These are phyloP conservation scores for Coleophoma crateriformis DNA, from an alignment of 2,329 filamentous ascomycete species.

Conservation along the genomic window DNA sequence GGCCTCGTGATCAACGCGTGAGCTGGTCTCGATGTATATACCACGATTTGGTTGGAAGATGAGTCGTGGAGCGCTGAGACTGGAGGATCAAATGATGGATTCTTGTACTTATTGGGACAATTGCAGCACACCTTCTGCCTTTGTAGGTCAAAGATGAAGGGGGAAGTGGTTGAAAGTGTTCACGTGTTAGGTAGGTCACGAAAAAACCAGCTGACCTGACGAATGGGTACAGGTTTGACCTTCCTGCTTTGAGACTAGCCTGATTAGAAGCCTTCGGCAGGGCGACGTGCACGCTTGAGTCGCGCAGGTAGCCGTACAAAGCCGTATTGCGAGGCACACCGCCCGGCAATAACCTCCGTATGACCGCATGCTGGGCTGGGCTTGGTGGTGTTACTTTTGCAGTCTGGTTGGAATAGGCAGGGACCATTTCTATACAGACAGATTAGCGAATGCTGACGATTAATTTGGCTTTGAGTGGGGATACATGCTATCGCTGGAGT, in stretches of 20 bases:
- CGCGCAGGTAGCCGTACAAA: too few relatives aligned
- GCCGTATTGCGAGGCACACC: too few relatives aligned
- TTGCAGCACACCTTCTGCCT: constrained; percentile 1
- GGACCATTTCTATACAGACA: too few relatives aligned
- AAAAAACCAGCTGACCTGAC: neutral
- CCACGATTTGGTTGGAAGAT: neutral
- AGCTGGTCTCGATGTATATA: neutral
- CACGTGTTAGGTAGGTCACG: neutral
- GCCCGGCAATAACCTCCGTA: too few relatives aligned
- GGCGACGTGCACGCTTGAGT: too few relatives aligned
- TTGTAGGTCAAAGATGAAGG: neutral
- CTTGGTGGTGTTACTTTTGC: neutral
- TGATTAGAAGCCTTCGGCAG: too few relatives aligned
- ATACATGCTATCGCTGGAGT: too few relatives aligned
- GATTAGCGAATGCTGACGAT: too few relatives aligned
- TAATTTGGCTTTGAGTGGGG: too few relatives aligned
- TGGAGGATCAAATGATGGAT: neutral
- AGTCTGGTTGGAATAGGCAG: too few relatives aligned
- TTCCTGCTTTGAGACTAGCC: too few relatives aligned
- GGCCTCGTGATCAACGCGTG: neutral
- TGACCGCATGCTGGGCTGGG: neutral
- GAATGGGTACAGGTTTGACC: too few relatives aligned
- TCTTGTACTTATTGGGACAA: neutral
- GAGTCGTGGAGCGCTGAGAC: neutral
- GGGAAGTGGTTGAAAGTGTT: neutral